Evolutionary conservation across 306 rosid species (phyloP).

Genomic region (Canavalia ensiformis): DNA sequence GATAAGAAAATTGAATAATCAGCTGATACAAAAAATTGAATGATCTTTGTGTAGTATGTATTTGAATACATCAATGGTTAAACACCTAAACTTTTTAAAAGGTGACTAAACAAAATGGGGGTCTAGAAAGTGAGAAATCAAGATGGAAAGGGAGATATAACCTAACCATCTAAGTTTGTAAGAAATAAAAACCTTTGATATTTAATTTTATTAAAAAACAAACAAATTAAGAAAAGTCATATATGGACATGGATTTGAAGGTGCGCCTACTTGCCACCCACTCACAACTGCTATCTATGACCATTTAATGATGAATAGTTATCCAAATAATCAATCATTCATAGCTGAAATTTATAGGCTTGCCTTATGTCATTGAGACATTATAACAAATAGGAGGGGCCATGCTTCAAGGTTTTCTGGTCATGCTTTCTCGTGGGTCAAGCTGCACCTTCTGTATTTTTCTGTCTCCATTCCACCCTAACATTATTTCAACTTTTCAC

Average conservation of each 20-base stretch:
- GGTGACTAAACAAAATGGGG: neutral
- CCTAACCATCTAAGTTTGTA: neutral
- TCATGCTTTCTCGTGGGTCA: neutral
- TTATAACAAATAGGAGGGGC: neutral
- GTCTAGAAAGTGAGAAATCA: neutral
- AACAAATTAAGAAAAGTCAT: neutral
- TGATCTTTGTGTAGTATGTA: neutral
- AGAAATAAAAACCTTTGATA: neutral
- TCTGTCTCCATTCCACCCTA: conserved; percentile 13
- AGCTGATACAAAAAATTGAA: neutral
- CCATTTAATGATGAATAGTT: conserved; percentile 44
- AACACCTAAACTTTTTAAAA: neutral
- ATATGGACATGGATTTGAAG: conserved; percentile 9
- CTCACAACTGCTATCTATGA: conserved; percentile 42
- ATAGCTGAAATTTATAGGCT: conserved; percentile 51
- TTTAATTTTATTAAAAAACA: neutral
- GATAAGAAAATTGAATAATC: neutral
- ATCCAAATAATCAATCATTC: conserved; percentile 28
- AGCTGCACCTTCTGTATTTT: neutral
- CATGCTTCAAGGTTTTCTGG: neutral
- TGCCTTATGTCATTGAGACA: conserved; percentile 53
- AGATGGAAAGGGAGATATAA: neutral
- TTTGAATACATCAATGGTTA: neutral
- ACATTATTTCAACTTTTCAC: conserved; percentile 7
- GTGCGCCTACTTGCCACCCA: conserved; percentile 8